These are phyloP conservation scores for Vararia minispora DNA, from an alignment of 768 basidiomycete species.

Conservation along the genomic window DNA sequence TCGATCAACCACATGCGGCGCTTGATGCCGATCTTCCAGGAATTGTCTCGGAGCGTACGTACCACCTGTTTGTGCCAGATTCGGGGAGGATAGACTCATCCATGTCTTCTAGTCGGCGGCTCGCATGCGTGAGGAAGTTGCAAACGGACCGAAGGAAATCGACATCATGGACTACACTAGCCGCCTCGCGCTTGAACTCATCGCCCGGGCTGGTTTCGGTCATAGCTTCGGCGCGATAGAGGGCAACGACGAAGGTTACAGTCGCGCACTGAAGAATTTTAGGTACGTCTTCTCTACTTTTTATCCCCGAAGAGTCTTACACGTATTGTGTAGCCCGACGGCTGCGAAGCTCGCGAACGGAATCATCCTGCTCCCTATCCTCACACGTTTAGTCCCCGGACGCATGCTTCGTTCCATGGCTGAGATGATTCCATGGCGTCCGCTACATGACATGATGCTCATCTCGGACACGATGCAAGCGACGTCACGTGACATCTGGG, in stretches of 20 bases:
- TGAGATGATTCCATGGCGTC: slow-evolving; percentile 22
- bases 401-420: slow-evolving; percentile 24
- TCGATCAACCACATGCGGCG: slow-evolving; percentile 4
- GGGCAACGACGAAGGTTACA: slow-evolving; percentile 10
- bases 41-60: not conserved
- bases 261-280: slow-evolving; percentile 16
- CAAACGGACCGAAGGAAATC: slow-evolving; percentile 6
- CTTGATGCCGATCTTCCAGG: slow-evolving; percentile 4
- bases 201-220: slow-evolving; percentile 10
- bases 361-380: slow-evolving; percentile 10
- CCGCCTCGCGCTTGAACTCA: slow-evolving; percentile 9
- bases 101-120: too few species aligned
- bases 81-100: too few species aligned
- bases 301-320: not conserved
- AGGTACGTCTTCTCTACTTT: slow-evolving; percentile 4
- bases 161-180: slow-evolving; percentile 5
- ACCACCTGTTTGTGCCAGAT: too few species aligned
- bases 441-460: slow-evolving; percentile 21
- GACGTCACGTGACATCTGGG: slow-evolving; percentile 25
- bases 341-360: slow-evolving; percentile 4
- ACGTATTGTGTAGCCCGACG: slow-evolving; percentile 3
- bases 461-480: slow-evolving; percentile 26
- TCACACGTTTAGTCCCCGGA: slow-evolving; percentile 11
- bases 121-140: too few species aligned
- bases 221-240: slow-evolving; percentile 9